phyloP scores from a whole-genome alignment of 1,284 basidiomycete genomes.

The Mrakiaceae sp. region DNA sequence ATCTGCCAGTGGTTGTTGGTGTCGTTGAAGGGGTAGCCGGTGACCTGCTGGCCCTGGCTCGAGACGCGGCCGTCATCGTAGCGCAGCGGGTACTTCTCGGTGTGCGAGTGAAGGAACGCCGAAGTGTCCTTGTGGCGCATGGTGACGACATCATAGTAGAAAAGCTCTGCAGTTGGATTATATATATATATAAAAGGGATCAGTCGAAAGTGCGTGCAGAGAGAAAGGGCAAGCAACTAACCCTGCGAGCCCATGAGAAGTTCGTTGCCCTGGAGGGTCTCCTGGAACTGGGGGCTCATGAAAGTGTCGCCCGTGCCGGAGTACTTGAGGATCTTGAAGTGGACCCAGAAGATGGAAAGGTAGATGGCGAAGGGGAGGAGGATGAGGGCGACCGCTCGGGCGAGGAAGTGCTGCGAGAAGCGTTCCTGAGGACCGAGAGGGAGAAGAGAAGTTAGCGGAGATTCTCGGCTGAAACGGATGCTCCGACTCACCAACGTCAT shows the following conservation, averaged over 20 bases:
- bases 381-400: conserved; percentile 79
- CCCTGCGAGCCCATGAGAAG: conserved; percentile 81
- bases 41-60: conserved; percentile 95
- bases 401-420: conserved; percentile 79
- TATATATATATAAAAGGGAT: neutral
- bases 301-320: conserved; percentile 91
- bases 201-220: neutral
- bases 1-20: conserved; percentile 95
- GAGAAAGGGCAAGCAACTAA: conserved; percentile 26
- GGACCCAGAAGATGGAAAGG: conserved; percentile 91
- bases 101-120: conserved; percentile 85
- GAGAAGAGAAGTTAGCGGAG: conserved; percentile 2
- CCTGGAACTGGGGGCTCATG: conserved; percentile 97
- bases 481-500: conserved; percentile 58
- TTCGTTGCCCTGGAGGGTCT: conserved; percentile 86
- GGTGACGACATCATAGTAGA: conserved; percentile 80
- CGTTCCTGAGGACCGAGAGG: conserved; percentile 52
- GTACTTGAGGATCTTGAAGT: conserved; percentile 80
- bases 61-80: conserved; percentile 96
- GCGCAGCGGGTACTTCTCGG: conserved; percentile 77
- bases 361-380: conserved; percentile 79
- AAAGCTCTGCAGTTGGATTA: conserved; percentile 53
- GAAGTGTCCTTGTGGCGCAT: conserved; percentile 88
- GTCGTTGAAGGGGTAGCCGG: conserved; percentile 88
- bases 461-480: neutral